phyloP scores from a whole-genome alignment of 2,329 filamentous ascomycete species.

The Sporothrix brunneoviolacea region DNA sequence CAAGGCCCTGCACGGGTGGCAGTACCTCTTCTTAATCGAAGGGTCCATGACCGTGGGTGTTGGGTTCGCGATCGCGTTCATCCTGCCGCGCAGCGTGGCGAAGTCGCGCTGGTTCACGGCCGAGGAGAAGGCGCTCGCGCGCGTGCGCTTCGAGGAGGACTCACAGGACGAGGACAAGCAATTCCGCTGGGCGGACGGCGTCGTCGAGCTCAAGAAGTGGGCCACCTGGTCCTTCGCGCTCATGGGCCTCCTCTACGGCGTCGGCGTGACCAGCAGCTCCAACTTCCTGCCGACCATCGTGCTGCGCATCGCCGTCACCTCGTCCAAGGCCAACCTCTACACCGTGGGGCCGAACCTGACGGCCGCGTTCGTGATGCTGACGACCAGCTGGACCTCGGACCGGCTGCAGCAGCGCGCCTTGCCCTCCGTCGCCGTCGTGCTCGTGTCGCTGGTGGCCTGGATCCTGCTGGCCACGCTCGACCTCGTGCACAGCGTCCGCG shows the following conservation, averaged over 20 bases:
- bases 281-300: constrained; percentile 19
- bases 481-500: constrained; percentile 13
- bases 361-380: constrained; percentile 16
- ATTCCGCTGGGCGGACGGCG: too few species aligned
- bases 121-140: constrained; percentile 17
- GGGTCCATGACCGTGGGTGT: constrained; percentile 17
- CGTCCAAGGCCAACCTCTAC: constrained; percentile 18
- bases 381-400: constrained; percentile 17
- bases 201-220: constrained; percentile 15
- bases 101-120: constrained; percentile 15
- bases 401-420: constrained; percentile 17
- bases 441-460: constrained; percentile 6
- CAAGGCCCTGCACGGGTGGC: constrained; percentile 10
- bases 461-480: constrained; percentile 16
- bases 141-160: constrained; percentile 16
- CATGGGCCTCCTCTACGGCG: constrained; percentile 15
- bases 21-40: constrained; percentile 20
- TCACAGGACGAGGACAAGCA: constrained; percentile 15
- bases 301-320: constrained; percentile 16
- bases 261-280: constrained; percentile 15
- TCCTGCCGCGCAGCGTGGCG: constrained; percentile 18
- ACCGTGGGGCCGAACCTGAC: constrained; percentile 19
- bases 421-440: constrained; percentile 15
- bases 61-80: constrained; percentile 16
- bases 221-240: constrained; percentile 12